Evolutionary conservation across 106 monocot species (phyloP).

Genomic region (Dioscorea alata): DNA sequence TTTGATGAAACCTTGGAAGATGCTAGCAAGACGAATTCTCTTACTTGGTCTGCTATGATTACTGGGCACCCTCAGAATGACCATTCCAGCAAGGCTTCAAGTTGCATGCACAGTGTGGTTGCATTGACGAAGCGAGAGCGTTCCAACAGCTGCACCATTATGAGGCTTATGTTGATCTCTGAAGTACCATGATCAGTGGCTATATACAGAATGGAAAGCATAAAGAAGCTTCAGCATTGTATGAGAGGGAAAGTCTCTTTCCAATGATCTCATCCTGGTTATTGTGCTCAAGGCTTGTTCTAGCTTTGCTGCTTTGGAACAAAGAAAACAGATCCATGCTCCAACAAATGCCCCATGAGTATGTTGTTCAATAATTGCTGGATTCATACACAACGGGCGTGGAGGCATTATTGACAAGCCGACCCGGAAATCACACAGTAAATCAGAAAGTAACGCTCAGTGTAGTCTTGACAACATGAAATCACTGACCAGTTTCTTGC

Average conservation of each 20-base stretch:
- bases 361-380: conserved; percentile 58
- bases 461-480: neutral
- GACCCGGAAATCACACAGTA: too few species aligned
- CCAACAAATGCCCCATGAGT: conserved; percentile 39
- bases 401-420: too few species aligned
- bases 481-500: conserved; percentile 9
- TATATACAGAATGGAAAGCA: too few species aligned
- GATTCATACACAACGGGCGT: conserved; percentile 44
- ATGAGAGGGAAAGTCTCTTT: too few species aligned
- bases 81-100: conserved; percentile 25
- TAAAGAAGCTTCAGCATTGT: too few species aligned
- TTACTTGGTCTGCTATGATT: conserved; percentile 75
- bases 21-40: conserved; percentile 24
- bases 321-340: conserved; percentile 61
- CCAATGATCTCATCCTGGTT: conserved; percentile 60
- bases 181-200: conserved; percentile 65
- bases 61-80: conserved; percentile 64
- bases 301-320: conserved; percentile 37
- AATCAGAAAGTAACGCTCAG: too few species aligned
- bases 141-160: conserved; percentile 39
- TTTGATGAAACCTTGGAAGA: conserved; percentile 20
- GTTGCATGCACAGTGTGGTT: conserved; percentile 59
- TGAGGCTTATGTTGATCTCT: conserved; percentile 44
- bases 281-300: conserved; percentile 58
- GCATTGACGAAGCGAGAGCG: conserved; percentile 45